Evolutionary conservation across 192 early-diverging fungal species (phyloP).

Genomic region (Chytriomyces confervae): DNA sequence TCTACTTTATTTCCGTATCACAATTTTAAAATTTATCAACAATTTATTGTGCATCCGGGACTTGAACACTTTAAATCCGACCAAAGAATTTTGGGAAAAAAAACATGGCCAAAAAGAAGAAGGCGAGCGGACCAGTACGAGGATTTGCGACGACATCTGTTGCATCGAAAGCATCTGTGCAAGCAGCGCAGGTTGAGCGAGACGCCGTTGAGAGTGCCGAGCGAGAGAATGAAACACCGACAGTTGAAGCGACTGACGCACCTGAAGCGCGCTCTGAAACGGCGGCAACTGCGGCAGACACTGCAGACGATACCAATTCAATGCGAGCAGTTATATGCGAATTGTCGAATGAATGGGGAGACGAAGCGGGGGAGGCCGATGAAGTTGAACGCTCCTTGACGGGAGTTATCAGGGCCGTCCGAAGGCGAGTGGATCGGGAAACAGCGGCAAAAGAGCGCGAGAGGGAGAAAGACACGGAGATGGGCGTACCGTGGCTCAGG

Average conservation of each 20-base stretch:
- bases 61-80: background rate
- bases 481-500: background rate
- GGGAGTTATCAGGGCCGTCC: too few species aligned
- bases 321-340: background rate
- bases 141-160: constrained; percentile 24
- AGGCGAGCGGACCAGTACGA: background rate
- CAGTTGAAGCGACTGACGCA: background rate
- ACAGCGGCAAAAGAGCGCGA: too few species aligned
- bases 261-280: background rate
- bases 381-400: too few species aligned
- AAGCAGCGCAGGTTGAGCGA: background rate
- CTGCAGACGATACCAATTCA: background rate
- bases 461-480: too few species aligned
- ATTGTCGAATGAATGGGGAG: background rate
- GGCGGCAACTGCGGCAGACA: background rate
- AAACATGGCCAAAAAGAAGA: background rate
- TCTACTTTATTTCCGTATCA: too few species aligned
- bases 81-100: background rate
- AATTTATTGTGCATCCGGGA: background rate
- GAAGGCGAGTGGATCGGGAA: too few species aligned
- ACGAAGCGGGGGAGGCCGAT: background rate
- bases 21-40: too few species aligned
- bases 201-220: background rate
- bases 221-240: background rate
- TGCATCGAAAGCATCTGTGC: background rate